These are phyloP conservation scores for Pulicaria dysenterica DNA, from an alignment of 129 eudicot species.

Conservation along the genomic window DNA sequence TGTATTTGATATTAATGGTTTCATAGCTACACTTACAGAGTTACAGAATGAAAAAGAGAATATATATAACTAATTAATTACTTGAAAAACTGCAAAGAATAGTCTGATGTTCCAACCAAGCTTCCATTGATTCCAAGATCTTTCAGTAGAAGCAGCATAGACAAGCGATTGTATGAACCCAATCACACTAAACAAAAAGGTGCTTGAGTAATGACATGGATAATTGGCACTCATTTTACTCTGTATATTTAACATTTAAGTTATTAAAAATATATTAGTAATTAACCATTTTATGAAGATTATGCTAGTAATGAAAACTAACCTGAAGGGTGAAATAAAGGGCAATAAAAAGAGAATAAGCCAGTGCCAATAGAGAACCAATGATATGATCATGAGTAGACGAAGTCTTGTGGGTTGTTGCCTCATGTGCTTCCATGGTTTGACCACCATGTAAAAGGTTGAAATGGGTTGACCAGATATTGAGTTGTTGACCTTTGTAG, in stretches of 20 bases:
- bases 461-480: conserved; percentile 39
- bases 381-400: conserved; percentile 19
- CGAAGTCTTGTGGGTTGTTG: conserved; percentile 16
- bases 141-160: conserved; percentile 32
- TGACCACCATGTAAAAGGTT: conserved; percentile 37
- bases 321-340: conserved; percentile 41
- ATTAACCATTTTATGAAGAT: background rate
- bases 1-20: background rate
- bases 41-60: background rate
- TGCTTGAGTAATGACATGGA: conserved; percentile 41
- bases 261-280: background rate
- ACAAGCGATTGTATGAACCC: conserved; percentile 34
- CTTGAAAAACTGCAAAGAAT: conserved; percentile 36
- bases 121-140: conserved; percentile 55
- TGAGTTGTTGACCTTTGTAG: conserved; percentile 50
- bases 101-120: conserved; percentile 44
- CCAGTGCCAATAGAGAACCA: conserved; percentile 37
- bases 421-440: background rate
- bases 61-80: conserved; percentile 24
- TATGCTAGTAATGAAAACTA: background rate
- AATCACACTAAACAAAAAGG: conserved; percentile 20
- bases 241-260: conserved; percentile 17
- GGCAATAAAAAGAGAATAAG: conserved; percentile 23
- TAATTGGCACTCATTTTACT: conserved; percentile 35
- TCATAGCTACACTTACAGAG: background rate